Base-by-base conservation (phyloP, 345 rosid genomes). In the Corchorus olitorius region DNA sequence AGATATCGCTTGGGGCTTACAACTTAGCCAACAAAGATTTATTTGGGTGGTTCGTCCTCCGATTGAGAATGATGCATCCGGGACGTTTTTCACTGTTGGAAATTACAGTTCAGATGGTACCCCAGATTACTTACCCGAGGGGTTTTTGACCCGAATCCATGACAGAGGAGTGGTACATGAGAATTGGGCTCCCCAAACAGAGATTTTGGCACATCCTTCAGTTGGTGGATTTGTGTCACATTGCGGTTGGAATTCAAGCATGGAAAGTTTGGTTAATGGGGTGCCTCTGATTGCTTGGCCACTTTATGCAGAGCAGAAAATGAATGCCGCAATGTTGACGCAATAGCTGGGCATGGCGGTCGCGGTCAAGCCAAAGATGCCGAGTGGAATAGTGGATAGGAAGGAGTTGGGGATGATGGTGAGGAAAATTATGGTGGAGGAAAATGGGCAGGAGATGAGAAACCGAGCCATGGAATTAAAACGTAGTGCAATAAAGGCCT, bases 161-260 rank as follows among this genome's bases (percentile, higher is more conserved):
- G 16, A 59, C 4, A 22, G 37, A 27, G 64, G 64, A 11, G 46
- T 81, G 6, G 75, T 89, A 43, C 76, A 91, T n/a, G 81, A 84
- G 3, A 27, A 53, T 3, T 93, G 97, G 98, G 91, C 89, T 6
- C 88, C 92, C 34, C 97, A 91, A 62, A 68, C 75, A 6, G 86
- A 89, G 8, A 86, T 90, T 27, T 41, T 93, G 54, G 69, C 61
- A 39, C 97, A 91, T 22, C 80, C 76, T 15, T 83, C 94, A 0
- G 79, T 86, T 19, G 97, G 97, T 0, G 97, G 89, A 15, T 92
- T 86, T 71, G 43, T 91, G 37, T 83, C 91, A 0, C 96, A 89
- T 50, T 85, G 92, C 5, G 94, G 97, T 0, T 91, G 97, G 97
- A 93, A 86, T 75, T 93, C 96, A 1, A 75, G 80, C n/a, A 34